Conservation (phyloP, 2,329 filamentous ascomycete species). For the Graphiopsis chlorocephala region DNA sequence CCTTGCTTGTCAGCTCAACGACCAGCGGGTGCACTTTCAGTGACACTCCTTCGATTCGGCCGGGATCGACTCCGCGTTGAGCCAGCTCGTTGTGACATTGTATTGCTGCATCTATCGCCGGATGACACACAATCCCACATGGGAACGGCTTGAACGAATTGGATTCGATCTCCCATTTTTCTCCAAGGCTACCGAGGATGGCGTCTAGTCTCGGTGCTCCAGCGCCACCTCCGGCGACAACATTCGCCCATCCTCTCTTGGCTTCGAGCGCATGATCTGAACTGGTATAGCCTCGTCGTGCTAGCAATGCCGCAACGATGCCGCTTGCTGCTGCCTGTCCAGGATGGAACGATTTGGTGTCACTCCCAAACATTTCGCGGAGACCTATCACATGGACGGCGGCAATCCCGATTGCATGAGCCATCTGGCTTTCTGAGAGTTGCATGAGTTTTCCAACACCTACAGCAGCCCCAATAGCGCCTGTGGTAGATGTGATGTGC, state of each 20-base stretch:
- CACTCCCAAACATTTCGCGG: constrained; percentile 54
- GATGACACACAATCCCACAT: constrained; percentile 57
- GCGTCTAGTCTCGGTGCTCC: constrained; percentile 38
- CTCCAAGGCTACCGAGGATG: constrained; percentile 34
- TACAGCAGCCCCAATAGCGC: constrained; percentile 53
- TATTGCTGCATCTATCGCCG: constrained; percentile 53
- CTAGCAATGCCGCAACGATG: constrained; percentile 47
- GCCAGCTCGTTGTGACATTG: constrained; percentile 44
- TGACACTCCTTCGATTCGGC: constrained; percentile 41
- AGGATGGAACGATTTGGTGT: constrained; percentile 56
- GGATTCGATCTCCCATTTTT: constrained; percentile 50
- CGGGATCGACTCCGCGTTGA: constrained; percentile 29
- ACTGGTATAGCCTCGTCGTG: constrained; percentile 50
- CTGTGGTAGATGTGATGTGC: constrained; percentile 55
- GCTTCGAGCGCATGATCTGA: constrained; percentile 50
- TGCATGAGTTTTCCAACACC: constrained; percentile 50
- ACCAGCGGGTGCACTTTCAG: constrained; percentile 52
- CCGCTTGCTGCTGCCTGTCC: constrained; percentile 54
- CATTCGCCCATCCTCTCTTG: constrained; percentile 53
- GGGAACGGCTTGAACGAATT: constrained; percentile 59
- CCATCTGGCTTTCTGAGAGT: constrained; percentile 40
- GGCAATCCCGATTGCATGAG: constrained; percentile 53
- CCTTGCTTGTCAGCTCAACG: constrained; percentile 53
- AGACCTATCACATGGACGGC: constrained; percentile 54
- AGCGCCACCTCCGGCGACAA: constrained; percentile 42